Conservation (phyloP, 371 early-diverging fungal species). For the Polyrhizophydium stewartii region DNA sequence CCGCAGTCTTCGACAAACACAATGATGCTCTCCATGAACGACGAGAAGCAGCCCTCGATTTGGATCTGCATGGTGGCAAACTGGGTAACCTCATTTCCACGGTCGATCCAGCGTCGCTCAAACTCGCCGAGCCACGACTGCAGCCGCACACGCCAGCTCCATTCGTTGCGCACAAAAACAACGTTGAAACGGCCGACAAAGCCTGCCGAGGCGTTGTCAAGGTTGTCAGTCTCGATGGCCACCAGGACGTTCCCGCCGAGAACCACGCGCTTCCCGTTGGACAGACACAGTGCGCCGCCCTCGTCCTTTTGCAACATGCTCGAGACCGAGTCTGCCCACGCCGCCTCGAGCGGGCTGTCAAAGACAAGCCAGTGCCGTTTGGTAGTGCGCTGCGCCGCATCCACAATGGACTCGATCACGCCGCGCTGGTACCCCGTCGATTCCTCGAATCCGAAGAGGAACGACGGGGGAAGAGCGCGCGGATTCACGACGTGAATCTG, state of each 20-base stretch:
- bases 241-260: neutral
- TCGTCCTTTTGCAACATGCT: neutral
- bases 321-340: slow-evolving; percentile 7
- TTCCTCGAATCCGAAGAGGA: slow-evolving; percentile 7
- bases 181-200: slow-evolving; percentile 5
- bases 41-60: neutral
- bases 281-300: slow-evolving; percentile 4
- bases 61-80: neutral
- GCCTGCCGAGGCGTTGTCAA: neutral
- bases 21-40: neutral
- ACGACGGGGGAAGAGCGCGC: neutral
- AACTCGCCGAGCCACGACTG: neutral
- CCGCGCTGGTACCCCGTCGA: slow-evolving; percentile 6
- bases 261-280: slow-evolving; percentile 3
- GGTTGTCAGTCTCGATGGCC: slow-evolving; percentile 7
- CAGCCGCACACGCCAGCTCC: slow-evolving; percentile 3
- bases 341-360: slow-evolving; percentile 1
- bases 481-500: slow-evolving; percentile 3
- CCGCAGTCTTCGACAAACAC: neutral
- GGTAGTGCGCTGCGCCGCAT: neutral
- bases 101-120: neutral
- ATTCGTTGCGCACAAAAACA: slow-evolving; percentile 1
- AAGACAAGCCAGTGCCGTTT: slow-evolving; percentile 3
- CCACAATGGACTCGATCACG: slow-evolving; percentile 3
- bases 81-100: neutral